Base-by-base conservation (phyloP, 106 monocot genomes). In the Dioscorea alata region DNA sequence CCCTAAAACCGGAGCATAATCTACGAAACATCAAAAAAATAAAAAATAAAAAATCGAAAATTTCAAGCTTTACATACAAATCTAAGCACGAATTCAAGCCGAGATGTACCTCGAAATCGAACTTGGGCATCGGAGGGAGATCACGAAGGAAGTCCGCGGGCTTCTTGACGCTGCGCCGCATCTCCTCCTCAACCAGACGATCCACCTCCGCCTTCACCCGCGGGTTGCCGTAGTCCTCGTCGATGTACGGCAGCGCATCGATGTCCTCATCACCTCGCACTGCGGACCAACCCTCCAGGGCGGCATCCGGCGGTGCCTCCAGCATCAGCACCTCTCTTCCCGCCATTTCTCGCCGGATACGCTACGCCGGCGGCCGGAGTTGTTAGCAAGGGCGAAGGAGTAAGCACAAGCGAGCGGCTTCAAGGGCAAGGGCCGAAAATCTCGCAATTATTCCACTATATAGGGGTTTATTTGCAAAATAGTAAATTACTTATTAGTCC, bases 241-340 rank as follows among this genome's bases (percentile, higher is more conserved):
- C 97, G 65, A 99, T 91, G 85, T 99, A 99, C 49, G 97, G 97
- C 23, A 99, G 81, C 48, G 92, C 92, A 59, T 99, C 97, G 64
- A 99, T 81, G 21, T 87, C 49, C 52, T 82, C 82, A 20, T 70
- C 80, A 24, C 78, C 69, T n/a, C 62, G 64, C 22, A 54, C 67
- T 1, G 75, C 78, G 20, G 79, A 59, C 83, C 83, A 85, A 8
- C 71, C 87, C 58, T 71, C 72, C 10, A 73, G 77, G 60, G 75
- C 50, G 34, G 78, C 49, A 33, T 74, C 78, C 72, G 89, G 84
- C 54, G 96, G 86, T 33, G 96, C 89, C 16, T 92, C 96, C 49
- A 96, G 88, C 96, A 96, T 92, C 58, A 96, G 77, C 10, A 91
- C 71, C 73, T 85, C 90, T 28, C 80, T 74, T 20, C 66, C 80